These are phyloP conservation scores for Thalassiosira hispida DNA, from an alignment of 352 stramenopile genomes.

Conservation along the genomic window DNA sequence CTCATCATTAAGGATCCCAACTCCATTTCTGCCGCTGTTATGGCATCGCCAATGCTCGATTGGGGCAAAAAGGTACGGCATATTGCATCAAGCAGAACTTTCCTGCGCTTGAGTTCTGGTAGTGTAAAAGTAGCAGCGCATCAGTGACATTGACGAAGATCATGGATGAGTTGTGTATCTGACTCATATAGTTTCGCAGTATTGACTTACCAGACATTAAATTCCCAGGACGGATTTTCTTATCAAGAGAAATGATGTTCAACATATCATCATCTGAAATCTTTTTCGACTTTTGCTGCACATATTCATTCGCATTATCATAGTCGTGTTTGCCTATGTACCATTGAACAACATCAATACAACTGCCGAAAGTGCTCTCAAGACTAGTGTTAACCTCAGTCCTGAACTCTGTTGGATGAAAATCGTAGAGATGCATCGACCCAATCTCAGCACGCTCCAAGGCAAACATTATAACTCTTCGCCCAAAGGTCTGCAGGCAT, in stretches of 20 bases:
- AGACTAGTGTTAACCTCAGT: constrained; percentile 31
- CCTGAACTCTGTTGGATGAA: constrained; percentile 38
- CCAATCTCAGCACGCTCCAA: constrained; percentile 19
- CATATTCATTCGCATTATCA: constrained; percentile 37
- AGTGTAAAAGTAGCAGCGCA: constrained; percentile 1
- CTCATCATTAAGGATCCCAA: neutral
- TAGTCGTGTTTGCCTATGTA: constrained; percentile 37
- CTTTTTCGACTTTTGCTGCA: constrained; percentile 21
- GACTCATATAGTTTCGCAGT: neutral
- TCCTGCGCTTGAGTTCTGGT: constrained; percentile 36
- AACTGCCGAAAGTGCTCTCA: constrained; percentile 19
- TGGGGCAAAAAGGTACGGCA: constrained; percentile 27
- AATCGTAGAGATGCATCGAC: constrained; percentile 24
- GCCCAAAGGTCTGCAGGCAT: constrained; percentile 26
- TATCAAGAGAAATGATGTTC: constrained; percentile 30
- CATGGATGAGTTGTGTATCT: neutral
- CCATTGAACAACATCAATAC: constrained; percentile 37
- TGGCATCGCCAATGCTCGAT: constrained; percentile 16
- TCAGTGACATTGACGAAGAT: constrained; percentile 7
- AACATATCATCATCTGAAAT: constrained; percentile 24
- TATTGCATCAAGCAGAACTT: constrained; percentile 23
- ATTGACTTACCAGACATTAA: constrained; percentile 30
- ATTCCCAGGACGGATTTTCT: constrained; percentile 15
- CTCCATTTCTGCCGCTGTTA: constrained; percentile 29
- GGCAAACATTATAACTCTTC: constrained; percentile 29